phyloP scores from a whole-genome alignment of 2,329 filamentous ascomycete species.

The Fusarium transvaalense region DNA sequence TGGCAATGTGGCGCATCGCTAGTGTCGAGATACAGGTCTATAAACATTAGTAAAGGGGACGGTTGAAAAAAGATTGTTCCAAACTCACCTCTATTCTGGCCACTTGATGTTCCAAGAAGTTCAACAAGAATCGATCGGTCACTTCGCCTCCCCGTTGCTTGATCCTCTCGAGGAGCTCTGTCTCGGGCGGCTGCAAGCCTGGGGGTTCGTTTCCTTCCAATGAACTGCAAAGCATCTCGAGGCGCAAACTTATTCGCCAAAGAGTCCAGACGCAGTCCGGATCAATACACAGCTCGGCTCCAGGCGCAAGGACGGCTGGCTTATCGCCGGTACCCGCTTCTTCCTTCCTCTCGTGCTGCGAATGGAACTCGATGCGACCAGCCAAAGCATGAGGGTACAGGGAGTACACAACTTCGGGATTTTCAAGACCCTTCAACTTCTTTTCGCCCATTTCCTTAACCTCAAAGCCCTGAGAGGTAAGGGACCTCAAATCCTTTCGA shows the following conservation, averaged over 20 bases:
- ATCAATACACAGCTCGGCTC: conserved; percentile 79
- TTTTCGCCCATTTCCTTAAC: conserved; percentile 96
- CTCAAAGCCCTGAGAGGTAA: conserved; percentile 93
- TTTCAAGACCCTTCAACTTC: conserved; percentile 96
- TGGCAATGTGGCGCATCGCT: conserved; percentile 81
- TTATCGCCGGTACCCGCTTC: conserved; percentile 62
- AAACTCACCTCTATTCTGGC: conserved; percentile 88
- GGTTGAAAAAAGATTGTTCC: conserved; percentile 71
- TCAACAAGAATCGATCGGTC: conserved; percentile 87
- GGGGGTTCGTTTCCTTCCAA: conserved; percentile 77
- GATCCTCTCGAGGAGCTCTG: conserved; percentile 80
- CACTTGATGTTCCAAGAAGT: conserved; percentile 94
- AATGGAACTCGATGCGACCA: conserved; percentile 80
- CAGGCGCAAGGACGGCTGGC: conserved; percentile 71
- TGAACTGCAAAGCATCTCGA: conserved; percentile 93
- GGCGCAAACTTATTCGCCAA: conserved; percentile 87
- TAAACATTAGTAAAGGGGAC: conserved; percentile 42
- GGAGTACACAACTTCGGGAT: conserved; percentile 94
- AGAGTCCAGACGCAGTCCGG: conserved; percentile 88
- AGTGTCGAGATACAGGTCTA: conserved; percentile 87
- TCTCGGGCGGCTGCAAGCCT: conserved; percentile 82
- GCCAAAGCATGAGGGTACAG: conserved; percentile 92
- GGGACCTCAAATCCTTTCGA: conserved; percentile 84
- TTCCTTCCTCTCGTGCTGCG: conserved; percentile 60
- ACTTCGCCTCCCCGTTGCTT: conserved; percentile 81